Base-by-base conservation (phyloP, 208 protist species). In the Trypanosoma congolense region DNA sequence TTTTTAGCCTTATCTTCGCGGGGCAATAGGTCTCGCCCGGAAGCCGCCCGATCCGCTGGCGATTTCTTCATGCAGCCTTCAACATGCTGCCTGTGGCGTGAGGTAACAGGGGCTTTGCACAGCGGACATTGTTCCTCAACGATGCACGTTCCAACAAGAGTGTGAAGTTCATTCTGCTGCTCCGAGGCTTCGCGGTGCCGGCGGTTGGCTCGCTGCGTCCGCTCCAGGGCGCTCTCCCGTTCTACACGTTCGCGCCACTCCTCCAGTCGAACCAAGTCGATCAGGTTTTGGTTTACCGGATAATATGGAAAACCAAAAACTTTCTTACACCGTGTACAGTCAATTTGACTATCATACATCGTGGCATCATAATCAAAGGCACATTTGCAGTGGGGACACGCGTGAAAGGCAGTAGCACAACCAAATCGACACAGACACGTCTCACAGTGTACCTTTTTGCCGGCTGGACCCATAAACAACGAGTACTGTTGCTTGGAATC, bases 381-480 rank as follows among this genome's bases (percentile, higher is more conserved):
- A 0, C 51, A 42, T 9, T 57, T 43, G 62, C 87, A 93, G 64
- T 93, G 77, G n/a, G 87, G 83, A 63, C 87, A 93, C 43, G 64
- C 63, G 58, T 93, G 87, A 35, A 88, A 46, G 1, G 83, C 87
- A 0, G 83, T 88, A 14, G 83, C 80, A 31, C 69, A 80, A 25
- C 87, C 87, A 53, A 91, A 93, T 1, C 71, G 64, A 41, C 87
- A 80, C 21, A 93, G 76, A 43, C 87, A 93, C 43, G 84, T 68
- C 49, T 93, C 82, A 56, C 87, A 93, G 70, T 93, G 87, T 33
- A 90, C 76, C 53, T 78, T 81, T 70, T 79, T 78, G 6, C 78
- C 80, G 60, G 78, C 83, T 29, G 70, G 56, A 22, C 87, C 87
- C 87, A 93, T 93, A 61, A 93, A 90, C 28, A 93, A 77, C 8